Percentiles rank a stretch among this genome's conserved stretches.
Evolutionary conservation across 2,329 filamentous ascomycete genomes (phyloP).

Genomic region (Pestalotiopsis sp.): DNA sequence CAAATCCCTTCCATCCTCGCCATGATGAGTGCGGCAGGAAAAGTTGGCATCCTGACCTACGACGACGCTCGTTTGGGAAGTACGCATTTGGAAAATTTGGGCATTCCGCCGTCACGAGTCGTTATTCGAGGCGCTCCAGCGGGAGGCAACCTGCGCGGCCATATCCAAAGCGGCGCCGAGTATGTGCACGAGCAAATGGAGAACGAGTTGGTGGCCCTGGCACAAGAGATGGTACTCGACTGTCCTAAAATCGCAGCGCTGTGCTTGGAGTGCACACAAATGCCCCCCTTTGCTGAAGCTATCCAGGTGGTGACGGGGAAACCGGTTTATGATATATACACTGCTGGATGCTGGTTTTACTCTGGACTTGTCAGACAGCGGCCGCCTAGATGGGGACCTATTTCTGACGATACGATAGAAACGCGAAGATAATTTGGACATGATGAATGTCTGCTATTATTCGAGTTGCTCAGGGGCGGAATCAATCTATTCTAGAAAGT

Average conservation of each 20-base stretch:
- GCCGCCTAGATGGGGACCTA: constrained; percentile 16
- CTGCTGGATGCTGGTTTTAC: constrained; percentile 38
- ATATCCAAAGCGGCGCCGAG: constrained; percentile 18
- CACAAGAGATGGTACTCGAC: constrained; percentile 16
- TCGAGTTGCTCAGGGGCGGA: background rate
- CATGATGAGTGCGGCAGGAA: constrained; percentile 24
- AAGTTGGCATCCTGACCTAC: constrained; percentile 35
- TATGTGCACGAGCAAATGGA: constrained; percentile 23
- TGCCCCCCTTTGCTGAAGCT: constrained; percentile 35
- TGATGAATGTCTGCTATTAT: too few species aligned
- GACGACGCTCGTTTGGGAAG: constrained; percentile 26
- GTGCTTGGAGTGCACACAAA: constrained; percentile 39
- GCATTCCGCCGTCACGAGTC: constrained; percentile 21
- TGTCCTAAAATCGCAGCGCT: constrained; percentile 26
- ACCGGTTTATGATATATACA: constrained; percentile 39
- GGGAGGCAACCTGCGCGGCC: constrained; percentile 21
- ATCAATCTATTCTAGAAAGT: constrained; percentile 27
- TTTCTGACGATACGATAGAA: constrained; percentile 2
- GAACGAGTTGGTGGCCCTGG: constrained; percentile 24
- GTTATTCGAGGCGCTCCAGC: constrained; percentile 18
- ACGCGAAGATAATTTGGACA: background rate
- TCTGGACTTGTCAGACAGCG: constrained; percentile 28
- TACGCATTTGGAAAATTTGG: constrained; percentile 23
- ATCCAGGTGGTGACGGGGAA: constrained; percentile 31
- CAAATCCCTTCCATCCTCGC: constrained; percentile 35